Base-by-base conservation (phyloP, 2,329 filamentous ascomycete genomes). In the Penicillium paneum region DNA sequence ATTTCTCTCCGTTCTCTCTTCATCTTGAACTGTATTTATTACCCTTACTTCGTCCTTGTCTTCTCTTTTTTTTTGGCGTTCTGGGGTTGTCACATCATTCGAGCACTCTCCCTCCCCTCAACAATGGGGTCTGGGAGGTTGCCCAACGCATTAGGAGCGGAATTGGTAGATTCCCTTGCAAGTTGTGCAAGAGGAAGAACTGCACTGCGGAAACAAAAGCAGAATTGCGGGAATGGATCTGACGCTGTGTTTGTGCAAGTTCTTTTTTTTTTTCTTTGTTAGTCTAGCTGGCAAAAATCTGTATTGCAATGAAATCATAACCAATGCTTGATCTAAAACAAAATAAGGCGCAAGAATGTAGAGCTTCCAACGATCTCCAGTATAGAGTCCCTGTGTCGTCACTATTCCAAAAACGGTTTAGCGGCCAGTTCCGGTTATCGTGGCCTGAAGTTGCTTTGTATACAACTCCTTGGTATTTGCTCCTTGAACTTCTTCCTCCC, bases 381-480 rank as follows among this genome's bases (percentile, higher is more conserved):
- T 39, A 52, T 54, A 48, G 45, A 43, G 13, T 34, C n/a, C 35
- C 31, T 39, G 44, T 64, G 59, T 64, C 63, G 70, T 70, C 64
- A 65, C 67, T 55, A 68, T 54, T 32, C 71, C 64, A 17, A 19
- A 68, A 57, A 3, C 8, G 63, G 65, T 54, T 60, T 69, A 69
- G 65, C 52, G 63, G 34, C 38, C 39, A 63, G 67, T 73, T 74
- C 63, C 67, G 69, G 70, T 63, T 63, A 74, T 72, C 71, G 71
- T 74, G 72, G 69, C 72, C 71, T 74, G 70, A 71, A 69, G 66
- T 64, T 50, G 58, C 62, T 60, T 62, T 62, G 60, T 61, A 65
- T 61, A 62, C 55, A 40, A 49, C 55, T 60, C 57, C 55, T 45
- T 56, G 42, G 50, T 64, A 58, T 60, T 60, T 58, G 57, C 55